Evolutionary conservation across 75 land plant species (phyloP).

Genomic region (Selaginella tamariscina): DNA sequence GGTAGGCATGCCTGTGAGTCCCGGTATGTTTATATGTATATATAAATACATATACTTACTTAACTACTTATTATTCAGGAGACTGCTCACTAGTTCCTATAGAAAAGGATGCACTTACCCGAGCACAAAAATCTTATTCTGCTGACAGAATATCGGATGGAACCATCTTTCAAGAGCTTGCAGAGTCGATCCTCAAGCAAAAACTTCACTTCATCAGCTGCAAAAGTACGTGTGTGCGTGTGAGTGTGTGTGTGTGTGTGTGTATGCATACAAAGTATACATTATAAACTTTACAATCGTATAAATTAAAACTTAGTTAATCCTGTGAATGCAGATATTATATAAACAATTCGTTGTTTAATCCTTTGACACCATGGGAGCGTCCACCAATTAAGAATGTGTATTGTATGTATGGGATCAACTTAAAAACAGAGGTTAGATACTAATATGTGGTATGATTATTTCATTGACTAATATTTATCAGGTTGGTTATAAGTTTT

Average conservation of each 20-base stretch:
- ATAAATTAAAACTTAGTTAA: too few relatives aligned
- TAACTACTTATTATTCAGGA: slow-evolving; percentile 26
- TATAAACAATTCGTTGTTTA: slow-evolving; percentile 78
- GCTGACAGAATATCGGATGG: slow-evolving; percentile 86
- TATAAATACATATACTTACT: too few relatives aligned
- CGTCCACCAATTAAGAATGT: slow-evolving; percentile 89
- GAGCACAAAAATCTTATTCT: slow-evolving; percentile 56
- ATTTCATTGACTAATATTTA: not conserved
- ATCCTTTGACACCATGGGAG: slow-evolving; percentile 98
- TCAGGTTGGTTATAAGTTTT: slow-evolving; percentile 93
- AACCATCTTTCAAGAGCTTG: slow-evolving; percentile 65
- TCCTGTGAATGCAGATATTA: slow-evolving; percentile 86
- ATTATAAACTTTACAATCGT: too few relatives aligned
- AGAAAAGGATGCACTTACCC: slow-evolving; percentile 43
- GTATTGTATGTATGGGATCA: slow-evolving; percentile 88
- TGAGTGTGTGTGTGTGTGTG: too few relatives aligned
- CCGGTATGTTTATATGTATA: slow-evolving; percentile 41
- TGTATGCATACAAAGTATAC: too few relatives aligned
- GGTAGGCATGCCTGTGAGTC: slow-evolving; percentile 59
- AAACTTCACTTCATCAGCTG: slow-evolving; percentile 45
- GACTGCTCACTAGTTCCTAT: not conserved
- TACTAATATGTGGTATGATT: not conserved
- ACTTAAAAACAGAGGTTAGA: slow-evolving; percentile 81
- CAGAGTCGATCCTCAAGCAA: slow-evolving; percentile 56
- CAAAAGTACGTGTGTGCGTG: slow-evolving; percentile 65